Conservation (phyloP, 257 asterid species). For the Fraxinus pennsylvanica region DNA sequence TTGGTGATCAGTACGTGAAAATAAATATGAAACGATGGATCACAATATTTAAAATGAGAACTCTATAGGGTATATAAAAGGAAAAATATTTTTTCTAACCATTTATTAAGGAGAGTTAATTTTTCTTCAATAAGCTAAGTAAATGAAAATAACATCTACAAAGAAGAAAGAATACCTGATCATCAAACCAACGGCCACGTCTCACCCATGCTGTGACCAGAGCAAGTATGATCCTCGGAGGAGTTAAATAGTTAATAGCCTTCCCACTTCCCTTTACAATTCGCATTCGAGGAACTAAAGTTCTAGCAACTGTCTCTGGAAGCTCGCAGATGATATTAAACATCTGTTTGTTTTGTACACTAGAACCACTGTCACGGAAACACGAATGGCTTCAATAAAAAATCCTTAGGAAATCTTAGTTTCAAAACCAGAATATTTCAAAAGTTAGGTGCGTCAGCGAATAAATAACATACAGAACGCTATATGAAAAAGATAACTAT, state of each 20-base stretch:
- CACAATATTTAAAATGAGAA: too few species aligned
- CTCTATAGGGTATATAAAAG: too few species aligned
- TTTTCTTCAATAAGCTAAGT: background rate
- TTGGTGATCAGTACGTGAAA: too few species aligned
- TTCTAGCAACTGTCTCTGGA: slow-evolving; percentile 97
- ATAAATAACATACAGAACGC: too few species aligned
- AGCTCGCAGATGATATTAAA: slow-evolving; percentile 95
- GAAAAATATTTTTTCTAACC: too few species aligned
- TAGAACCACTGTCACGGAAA: slow-evolving; percentile 75
- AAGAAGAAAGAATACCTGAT: slow-evolving; percentile 53
- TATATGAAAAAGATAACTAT: too few species aligned
- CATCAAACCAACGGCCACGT: slow-evolving; percentile 97
- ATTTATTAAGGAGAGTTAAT: background rate
- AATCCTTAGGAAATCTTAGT: background rate
- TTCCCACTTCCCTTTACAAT: slow-evolving; percentile 95
- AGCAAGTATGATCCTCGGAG: slow-evolving; percentile 91
- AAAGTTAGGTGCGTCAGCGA: background rate
- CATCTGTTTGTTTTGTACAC: slow-evolving; percentile 87
- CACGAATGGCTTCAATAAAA: slow-evolving; percentile 6
- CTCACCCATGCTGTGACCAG: slow-evolving; percentile 95
- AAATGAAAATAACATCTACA: background rate
- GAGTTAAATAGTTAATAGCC: slow-evolving; percentile 91
- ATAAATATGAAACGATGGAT: too few species aligned
- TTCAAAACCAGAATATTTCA: background rate
- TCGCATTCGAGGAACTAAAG: slow-evolving; percentile 93